Base-by-base conservation (phyloP, 768 basidiomycete genomes). In the Tephrocybe sp. region DNA sequence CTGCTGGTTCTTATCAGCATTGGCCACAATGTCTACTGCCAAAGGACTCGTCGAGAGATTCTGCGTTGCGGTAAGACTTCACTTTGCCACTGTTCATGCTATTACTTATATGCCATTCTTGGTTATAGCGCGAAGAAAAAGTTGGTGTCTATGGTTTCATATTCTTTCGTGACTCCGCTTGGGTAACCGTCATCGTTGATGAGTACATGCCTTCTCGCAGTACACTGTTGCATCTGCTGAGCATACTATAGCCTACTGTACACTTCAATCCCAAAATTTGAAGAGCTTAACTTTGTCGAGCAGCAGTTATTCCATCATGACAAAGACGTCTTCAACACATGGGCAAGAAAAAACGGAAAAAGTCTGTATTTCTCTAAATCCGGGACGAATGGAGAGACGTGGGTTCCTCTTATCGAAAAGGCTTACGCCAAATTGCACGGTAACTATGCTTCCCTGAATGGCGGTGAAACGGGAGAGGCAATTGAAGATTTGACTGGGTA, bases 401-500 rank as follows among this genome's bases (percentile, higher is more conserved):
- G 81, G 81, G 77, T 81, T 1, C 75, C 81, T 1, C 62, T 83
- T 1, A 67, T 81, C 23, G 81, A 83, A 59, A 84, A 84, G 56
- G 81, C 81, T 4, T 83, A 76, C 48, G 81, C 80, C 0, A 83
- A 83, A 55, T 58, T 80, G 2, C 79, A 83, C 54, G 80, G 74
- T 1, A 75, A 76, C 50, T 82, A 78, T 61, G 67, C 70, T 0
- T 66, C 73, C 0, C 56, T 82, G 33, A 50, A 58, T 24, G 71
- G 71, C n/a, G 81, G 80, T 4, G 45, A 62, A 17, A 64, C 75
- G 12, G 68, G 68, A 40, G 78, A 82, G 54, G 80, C 76, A 4
- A 71, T 81, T 20, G 81, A 83, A 63, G 81, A 83, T 58, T 61
- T 83, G 44, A 81, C 80, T 14, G 81, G 81, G 80, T 81, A 54